A percentile compares a stretch with the other conserved stretches of the same genome.
These are phyloP conservation scores for Tetraselmis chui DNA, from an alignment of 139 green algal genomes.

Conservation along the genomic window DNA sequence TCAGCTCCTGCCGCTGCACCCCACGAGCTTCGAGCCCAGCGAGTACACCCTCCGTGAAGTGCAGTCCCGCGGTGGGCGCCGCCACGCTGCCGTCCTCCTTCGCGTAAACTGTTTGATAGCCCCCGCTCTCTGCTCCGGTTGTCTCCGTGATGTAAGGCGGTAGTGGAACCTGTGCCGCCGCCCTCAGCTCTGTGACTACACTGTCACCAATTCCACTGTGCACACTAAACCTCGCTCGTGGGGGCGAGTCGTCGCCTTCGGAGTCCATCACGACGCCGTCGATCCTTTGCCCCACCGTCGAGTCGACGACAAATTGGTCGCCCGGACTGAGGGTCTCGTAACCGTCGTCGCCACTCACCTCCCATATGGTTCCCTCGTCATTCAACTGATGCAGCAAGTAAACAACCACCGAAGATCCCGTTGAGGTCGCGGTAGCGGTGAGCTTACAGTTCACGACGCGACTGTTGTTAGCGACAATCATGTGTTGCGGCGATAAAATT, in stretches of 20 bases:
- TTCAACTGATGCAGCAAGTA: neutral
- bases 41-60: slow-evolving; percentile 13
- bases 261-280: neutral
- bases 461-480: neutral
- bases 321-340: neutral
- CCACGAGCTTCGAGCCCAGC: neutral
- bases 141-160: neutral
- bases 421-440: too few species aligned
- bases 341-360: neutral
- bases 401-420: neutral
- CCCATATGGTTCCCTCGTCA: neutral
- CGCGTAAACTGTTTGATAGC: slow-evolving; percentile 16
- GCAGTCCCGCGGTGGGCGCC: slow-evolving; percentile 12
- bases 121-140: neutral
- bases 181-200: neutral
- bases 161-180: neutral
- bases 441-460: neutral
- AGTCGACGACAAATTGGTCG: neutral
- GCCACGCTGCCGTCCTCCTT: slow-evolving; percentile 5
- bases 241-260: neutral
- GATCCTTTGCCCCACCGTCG: neutral
- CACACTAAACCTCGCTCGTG: neutral
- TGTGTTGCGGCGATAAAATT: neutral
- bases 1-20: slow-evolving; percentile 1
- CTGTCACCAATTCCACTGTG: neutral